Evolutionary conservation across 192 early-diverging fungal genomes (phyloP), one percentile per base, ranked within the genome.

Genomic region (Gryganskiella cystojenkinii): DNA sequence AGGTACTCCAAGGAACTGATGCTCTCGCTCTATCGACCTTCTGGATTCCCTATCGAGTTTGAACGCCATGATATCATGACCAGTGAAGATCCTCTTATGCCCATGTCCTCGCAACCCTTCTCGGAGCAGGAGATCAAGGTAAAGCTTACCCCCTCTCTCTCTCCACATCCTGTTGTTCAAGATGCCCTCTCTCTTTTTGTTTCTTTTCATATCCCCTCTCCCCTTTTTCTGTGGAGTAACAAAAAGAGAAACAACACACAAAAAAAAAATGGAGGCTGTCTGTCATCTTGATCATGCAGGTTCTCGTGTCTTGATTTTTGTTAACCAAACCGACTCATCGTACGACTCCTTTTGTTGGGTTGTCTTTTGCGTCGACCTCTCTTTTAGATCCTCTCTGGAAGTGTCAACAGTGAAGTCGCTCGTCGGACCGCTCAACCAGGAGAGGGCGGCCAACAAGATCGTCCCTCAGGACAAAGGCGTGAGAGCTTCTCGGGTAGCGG

Each of bases 1-100:
- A 87, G 82, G 79, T 93, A 91, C 80, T 87, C 90, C 14, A 89
- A 89, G 56, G 92, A 92, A 47, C 81, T 83, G 45, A 92, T 93
- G 90, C 79, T 93, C 5, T 87, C 85, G 33, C 71, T 93, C 45
- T 93, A 85, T 72, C 87, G 82, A 37, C 84, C 89, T 13, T 79
- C 79, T 17, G 84, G 82, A 25, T 49, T 88, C 30, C 74, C 87
- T 20, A 67, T 85, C 20, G 85, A 85, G 49, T 91, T 93, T 69
- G 87, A 90, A 51, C 68, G 80, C 28, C 86, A 87, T 62, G 88
- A 89, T 63, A 87, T 88, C 67, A 88, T 89, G 50, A 88, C 85
- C 54, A 85, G 82, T 9, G 80, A 85, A 30, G 83, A 88, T 24
- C 30, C 84, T 22, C 65, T 89, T 34, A 55, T 57, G 27, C 92